A percentile compares a stretch with the other conserved stretches of the same genome.
Conservation (phyloP, 805 yeast species). For the Candida parachauliodes region DNA sequence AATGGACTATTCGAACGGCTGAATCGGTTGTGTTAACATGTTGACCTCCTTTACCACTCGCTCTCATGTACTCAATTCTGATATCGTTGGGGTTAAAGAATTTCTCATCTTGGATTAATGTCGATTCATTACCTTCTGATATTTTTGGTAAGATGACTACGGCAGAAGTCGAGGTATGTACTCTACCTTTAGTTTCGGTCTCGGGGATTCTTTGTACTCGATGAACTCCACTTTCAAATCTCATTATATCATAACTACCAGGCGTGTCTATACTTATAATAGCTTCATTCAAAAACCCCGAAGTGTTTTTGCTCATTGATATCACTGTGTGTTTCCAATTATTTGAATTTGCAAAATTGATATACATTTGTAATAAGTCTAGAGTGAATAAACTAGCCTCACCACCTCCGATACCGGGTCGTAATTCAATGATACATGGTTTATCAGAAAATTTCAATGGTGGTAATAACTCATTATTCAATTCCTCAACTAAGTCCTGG, state of each 20-base stretch:
- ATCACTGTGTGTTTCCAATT: slow-evolving; percentile 67
- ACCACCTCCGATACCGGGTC: slow-evolving; percentile 96
- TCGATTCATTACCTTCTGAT: slow-evolving; percentile 49
- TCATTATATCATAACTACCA: slow-evolving; percentile 68
- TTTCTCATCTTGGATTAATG: slow-evolving; percentile 53
- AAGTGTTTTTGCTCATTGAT: slow-evolving; percentile 51
- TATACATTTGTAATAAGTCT: slow-evolving; percentile 79
- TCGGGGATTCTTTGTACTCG: slow-evolving; percentile 92
- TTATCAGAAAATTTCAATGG: slow-evolving; percentile 71
- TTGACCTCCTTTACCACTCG: slow-evolving; percentile 97
- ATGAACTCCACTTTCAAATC: slow-evolving; percentile 93
- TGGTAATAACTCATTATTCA: slow-evolving; percentile 67
- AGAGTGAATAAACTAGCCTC: slow-evolving; percentile 88
- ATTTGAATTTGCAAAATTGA: slow-evolving; percentile 58
- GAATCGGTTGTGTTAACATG: slow-evolving; percentile 97
- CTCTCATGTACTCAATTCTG: slow-evolving; percentile 93
- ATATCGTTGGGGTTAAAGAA: slow-evolving; percentile 83
- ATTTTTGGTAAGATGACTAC: slow-evolving; percentile 88
- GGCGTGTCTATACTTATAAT: slow-evolving; percentile 63
- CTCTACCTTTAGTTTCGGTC: slow-evolving; percentile 90
- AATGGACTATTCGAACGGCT: slow-evolving; percentile 89
- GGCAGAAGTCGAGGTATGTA: slow-evolving; percentile 95
- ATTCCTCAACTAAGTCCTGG: slow-evolving; percentile 33
- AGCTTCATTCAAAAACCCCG: slow-evolving; percentile 76
- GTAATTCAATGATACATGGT: slow-evolving; percentile 75